Conservation (phyloP, 306 rosid species). For the Prunus davidiana region DNA sequence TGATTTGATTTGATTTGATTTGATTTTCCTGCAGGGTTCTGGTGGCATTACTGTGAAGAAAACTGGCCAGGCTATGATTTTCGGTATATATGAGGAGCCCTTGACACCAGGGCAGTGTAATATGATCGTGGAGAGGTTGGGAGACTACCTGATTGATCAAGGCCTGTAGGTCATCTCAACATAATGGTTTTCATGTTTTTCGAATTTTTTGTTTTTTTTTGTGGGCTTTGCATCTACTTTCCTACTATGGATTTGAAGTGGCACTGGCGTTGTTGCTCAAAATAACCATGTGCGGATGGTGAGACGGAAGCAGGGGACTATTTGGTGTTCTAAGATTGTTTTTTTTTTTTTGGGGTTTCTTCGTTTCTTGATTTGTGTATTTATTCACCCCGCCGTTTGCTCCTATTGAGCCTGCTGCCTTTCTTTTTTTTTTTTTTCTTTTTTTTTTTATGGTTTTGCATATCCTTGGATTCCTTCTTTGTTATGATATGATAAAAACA, state of each 20-base stretch:
- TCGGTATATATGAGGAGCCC: constrained; percentile 51
- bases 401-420: not conserved
- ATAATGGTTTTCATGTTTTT: constrained; percentile 6
- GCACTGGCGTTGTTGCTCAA: constrained; percentile 19
- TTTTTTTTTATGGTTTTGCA: not conserved
- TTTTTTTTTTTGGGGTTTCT: not conserved
- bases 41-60: constrained; percentile 60
- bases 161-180: constrained; percentile 27
- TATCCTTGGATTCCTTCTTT: not conserved
- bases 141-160: constrained; percentile 50
- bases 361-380: constrained; percentile 22
- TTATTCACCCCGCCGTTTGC: constrained; percentile 1
- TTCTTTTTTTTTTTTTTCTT: not conserved
- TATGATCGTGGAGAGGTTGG: constrained; percentile 55
- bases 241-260: constrained; percentile 15
- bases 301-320: not conserved
- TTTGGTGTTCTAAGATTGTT: not conserved
- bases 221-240: constrained; percentile 25
- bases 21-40: constrained; percentile 32
- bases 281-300: constrained; percentile 14
- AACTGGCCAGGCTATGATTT: constrained; percentile 38
- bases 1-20: constrained; percentile 1
- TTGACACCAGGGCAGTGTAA: constrained; percentile 50
- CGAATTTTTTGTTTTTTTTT: not conserved
- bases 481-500: not conserved